Conservation (phyloP, 805 yeast species). For the Pichia paraexigua region DNA sequence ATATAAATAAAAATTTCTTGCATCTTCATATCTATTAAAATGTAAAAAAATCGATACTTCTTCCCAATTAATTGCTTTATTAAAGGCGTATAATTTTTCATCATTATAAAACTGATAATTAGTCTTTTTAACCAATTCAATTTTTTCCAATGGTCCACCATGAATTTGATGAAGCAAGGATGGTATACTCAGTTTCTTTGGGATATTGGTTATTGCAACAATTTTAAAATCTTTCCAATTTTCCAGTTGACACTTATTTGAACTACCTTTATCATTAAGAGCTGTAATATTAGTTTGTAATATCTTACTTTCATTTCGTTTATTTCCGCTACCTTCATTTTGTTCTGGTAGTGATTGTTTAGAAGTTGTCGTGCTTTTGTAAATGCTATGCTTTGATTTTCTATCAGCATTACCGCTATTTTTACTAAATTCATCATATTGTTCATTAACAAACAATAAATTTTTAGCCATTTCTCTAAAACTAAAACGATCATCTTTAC, state of each 20-base stretch:
- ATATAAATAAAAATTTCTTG: slow-evolving; percentile 44
- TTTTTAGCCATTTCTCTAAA: slow-evolving; percentile 4
- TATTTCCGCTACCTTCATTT: not conserved
- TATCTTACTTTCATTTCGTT: not conserved
- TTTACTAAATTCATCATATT: not conserved
- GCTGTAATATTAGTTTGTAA: not conserved
- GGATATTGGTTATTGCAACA: slow-evolving; percentile 19
- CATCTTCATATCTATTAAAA: slow-evolving; percentile 47
- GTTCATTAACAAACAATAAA: not conserved
- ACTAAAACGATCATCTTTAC: slow-evolving; percentile 3
- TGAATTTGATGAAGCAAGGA: slow-evolving; percentile 46
- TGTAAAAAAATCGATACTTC: slow-evolving; percentile 34
- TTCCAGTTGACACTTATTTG: not conserved
- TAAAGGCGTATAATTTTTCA: not conserved
- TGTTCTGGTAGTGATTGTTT: not conserved
- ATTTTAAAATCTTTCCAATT: slow-evolving; percentile 12
- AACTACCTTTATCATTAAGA: not conserved
- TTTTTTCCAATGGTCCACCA: slow-evolving; percentile 64
- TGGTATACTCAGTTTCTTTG: slow-evolving; percentile 35
- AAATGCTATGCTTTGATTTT: not conserved
- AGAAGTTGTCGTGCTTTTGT: not conserved
- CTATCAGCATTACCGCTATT: not conserved
- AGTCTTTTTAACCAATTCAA: slow-evolving; percentile 26
- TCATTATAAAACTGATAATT: slow-evolving; percentile 9
- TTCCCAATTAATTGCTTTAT: slow-evolving; percentile 19